These are phyloP conservation scores for Pleurotus salmoneostramineus DNA, from an alignment of 768 basidiomycete species.

Conservation along the genomic window DNA sequence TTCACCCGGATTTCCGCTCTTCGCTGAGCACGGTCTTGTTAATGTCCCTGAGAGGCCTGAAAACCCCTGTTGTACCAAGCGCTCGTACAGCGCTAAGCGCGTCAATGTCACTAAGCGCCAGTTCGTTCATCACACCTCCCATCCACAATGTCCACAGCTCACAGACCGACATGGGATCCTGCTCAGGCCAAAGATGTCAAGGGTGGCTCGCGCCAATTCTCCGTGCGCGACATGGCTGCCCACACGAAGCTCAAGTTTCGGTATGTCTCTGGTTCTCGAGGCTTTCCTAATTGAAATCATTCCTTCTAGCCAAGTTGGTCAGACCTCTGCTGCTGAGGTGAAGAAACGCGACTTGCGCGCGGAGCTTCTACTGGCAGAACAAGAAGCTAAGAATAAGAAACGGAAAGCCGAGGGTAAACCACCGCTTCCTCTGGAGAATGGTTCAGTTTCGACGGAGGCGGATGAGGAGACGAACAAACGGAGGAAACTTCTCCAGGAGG, in stretches of 20 bases:
- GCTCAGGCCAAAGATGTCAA: constrained; percentile 92
- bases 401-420: constrained; percentile 82
- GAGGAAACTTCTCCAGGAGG: constrained; percentile 83
- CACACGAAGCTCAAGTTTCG: constrained; percentile 99
- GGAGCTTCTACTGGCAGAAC: constrained; percentile 82
- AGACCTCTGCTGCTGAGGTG: constrained; percentile 78
- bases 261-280: constrained; percentile 31
- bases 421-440: constrained; percentile 39
- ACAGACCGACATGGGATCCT: constrained; percentile 96
- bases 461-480: constrained; percentile 75
- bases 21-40: no score
- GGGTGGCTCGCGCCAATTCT: constrained; percentile 89
- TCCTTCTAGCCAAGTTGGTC: constrained; percentile 72
- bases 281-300: not conserved
- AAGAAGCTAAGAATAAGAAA: constrained; percentile 87
- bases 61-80: no score
- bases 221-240: constrained; percentile 88
- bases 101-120: no score
- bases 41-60: no score
- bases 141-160: constrained; percentile 76
- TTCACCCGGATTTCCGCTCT: no score
- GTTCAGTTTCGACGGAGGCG: constrained; percentile 18
- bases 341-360: constrained; percentile 74
- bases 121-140: not conserved
- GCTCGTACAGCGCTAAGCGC: no score